Percentiles rank a stretch among this genome's conserved stretches.
Conservation (phyloP, 306 rosid genomes). For the Cucurbita pepo region DNA sequence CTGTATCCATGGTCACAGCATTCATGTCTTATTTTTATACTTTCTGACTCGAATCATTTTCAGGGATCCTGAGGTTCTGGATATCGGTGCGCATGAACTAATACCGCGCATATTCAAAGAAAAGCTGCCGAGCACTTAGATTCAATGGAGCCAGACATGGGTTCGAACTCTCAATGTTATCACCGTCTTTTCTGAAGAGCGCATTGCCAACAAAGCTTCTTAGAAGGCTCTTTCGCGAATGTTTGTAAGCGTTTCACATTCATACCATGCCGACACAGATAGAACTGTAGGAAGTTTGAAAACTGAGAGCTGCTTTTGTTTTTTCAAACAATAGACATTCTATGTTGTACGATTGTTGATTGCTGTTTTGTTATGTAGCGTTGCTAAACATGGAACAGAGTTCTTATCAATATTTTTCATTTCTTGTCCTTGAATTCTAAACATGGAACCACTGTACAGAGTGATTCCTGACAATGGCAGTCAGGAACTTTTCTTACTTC, state of each 20-base stretch:
- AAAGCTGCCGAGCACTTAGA: slow-evolving; percentile 7
- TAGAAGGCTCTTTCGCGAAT: neutral
- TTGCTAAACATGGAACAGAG: neutral
- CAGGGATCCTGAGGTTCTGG: slow-evolving; percentile 86
- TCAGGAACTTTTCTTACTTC: slow-evolving; percentile 28
- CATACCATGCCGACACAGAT: neutral
- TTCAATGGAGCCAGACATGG: neutral
- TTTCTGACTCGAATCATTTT: neutral
- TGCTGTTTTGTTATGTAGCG: neutral
- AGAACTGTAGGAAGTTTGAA: neutral
- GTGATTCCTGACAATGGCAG: neutral
- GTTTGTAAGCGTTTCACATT: neutral
- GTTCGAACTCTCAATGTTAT: neutral
- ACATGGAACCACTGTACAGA: neutral
- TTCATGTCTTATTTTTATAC: neutral
- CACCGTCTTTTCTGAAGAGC: neutral
- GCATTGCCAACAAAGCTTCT: neutral
- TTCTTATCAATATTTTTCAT: neutral
- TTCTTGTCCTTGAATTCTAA: neutral
- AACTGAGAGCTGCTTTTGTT: neutral
- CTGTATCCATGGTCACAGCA: neutral
- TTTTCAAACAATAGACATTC: neutral
- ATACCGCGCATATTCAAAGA: slow-evolving; percentile 60
- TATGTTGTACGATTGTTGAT: neutral
- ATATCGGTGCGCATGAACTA: slow-evolving; percentile 65